Conservation (phyloP, 1,284 basidiomycete genomes). For the Cronartium quercuum region DNA sequence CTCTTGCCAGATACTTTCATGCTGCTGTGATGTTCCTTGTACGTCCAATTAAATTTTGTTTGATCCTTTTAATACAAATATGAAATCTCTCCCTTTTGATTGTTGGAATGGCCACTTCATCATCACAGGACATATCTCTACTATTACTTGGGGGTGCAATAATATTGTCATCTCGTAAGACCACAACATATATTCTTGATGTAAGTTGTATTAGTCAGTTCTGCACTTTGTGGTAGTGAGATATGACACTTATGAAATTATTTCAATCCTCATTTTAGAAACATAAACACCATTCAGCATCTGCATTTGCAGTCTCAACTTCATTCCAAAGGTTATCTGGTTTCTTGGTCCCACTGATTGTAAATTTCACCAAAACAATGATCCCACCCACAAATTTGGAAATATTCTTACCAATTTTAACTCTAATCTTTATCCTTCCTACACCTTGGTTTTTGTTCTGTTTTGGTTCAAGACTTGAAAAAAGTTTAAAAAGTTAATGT, state of each 20-base stretch:
- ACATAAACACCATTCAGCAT: slow-evolving; percentile 12
- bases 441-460: not conserved
- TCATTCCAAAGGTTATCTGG: slow-evolving; percentile 16
- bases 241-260: not conserved
- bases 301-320: slow-evolving; percentile 5
- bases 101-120: too few species aligned
- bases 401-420: not conserved
- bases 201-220: not conserved
- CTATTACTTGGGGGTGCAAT: slow-evolving; percentile 21
- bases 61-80: too few species aligned
- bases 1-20: not conserved
- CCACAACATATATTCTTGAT: slow-evolving; percentile 27
- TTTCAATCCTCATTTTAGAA: not conserved
- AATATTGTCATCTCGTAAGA: slow-evolving; percentile 13
- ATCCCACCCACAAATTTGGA: not conserved
- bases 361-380: slow-evolving; percentile 8
- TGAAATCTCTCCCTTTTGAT: too few species aligned
- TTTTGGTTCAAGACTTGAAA: too few species aligned
- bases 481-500: too few species aligned
- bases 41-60: too few species aligned
- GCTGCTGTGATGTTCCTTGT: not conserved
- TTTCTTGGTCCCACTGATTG: slow-evolving; percentile 8
- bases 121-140: slow-evolving; percentile 16
- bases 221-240: too few species aligned
- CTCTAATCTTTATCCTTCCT: not conserved